Evolutionary conservation across 192 early-diverging fungal genomes (phyloP), one percentile per base, ranked within the genome.

Genomic region (Allomyces arbusculus): DNA sequence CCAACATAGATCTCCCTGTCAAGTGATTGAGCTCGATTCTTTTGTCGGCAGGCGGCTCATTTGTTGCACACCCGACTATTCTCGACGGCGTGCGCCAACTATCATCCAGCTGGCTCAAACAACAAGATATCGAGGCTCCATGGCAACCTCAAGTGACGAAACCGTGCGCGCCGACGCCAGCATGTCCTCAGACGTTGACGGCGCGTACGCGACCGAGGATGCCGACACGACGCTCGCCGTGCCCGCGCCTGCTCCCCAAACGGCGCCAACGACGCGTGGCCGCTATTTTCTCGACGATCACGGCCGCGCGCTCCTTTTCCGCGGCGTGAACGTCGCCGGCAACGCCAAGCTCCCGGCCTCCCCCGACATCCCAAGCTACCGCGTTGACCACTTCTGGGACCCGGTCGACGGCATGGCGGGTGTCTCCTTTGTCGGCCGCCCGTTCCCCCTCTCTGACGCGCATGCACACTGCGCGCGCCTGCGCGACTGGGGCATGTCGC

Each of bases 361-460:
- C 28, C 64, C 74, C 16, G 73, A 72, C 0, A 45, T 74, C 25
- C 72, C 79, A 1, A 76, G 76, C 10, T 76, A 83, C 65, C 68
- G 68, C 19, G 61, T 44, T 4, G 67, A 80, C 26, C 73, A 75
- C 0, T 83, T 77, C 69, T 75, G 76, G 66, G 74, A 45, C 26
- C 12, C 33, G 3, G 12, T 77, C 23, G 76, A 73, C 67, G 71
- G 78, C 28, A 79, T 77, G 23, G 65, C 72, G 0, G 26, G 82
- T 28, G 81, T 90, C 23, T 83, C 75, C 24, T 89, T 89, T 69
- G 70, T 91, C 24, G 87, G 87, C 1, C 55, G 87, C 11, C 89
- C 89, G 11, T 86, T 91, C 65, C 75, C 83, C 1, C 69, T 89
- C 0, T 72, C 78, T 7, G 82, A 88, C 55, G 86, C 86, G 8